phyloP scores from a whole-genome alignment of 352 stramenopile genomes.

The Phytophthora chlamydospora region DNA sequence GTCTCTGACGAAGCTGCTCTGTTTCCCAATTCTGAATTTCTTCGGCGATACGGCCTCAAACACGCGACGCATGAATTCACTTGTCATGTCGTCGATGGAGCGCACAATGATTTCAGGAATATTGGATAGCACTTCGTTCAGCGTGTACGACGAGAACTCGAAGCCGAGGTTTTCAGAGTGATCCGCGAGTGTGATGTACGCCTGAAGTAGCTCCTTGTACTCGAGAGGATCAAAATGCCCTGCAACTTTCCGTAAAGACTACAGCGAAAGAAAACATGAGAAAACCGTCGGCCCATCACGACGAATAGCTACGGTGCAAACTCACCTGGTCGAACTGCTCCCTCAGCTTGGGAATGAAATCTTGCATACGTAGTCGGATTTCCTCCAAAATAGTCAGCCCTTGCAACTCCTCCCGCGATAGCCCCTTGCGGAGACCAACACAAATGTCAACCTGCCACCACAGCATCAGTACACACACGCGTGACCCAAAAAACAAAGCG shows the following conservation, averaged over 20 bases:
- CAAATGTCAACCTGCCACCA: conserved; percentile 73
- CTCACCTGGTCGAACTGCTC: conserved; percentile 77
- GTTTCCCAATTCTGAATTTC: conserved; percentile 32
- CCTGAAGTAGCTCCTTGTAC: conserved; percentile 86
- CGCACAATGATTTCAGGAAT: conserved; percentile 84
- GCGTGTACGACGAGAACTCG: conserved; percentile 73
- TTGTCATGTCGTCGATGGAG: conserved; percentile 75
- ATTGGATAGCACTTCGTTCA: conserved; percentile 73
- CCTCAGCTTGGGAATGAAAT: conserved; percentile 78
- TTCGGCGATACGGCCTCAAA: conserved; percentile 55
- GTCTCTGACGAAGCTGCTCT: conserved; percentile 6
- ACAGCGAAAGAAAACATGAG: neutral
- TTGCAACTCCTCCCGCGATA: conserved; percentile 51
- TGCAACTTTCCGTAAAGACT: conserved; percentile 80
- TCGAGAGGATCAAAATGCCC: conserved; percentile 67
- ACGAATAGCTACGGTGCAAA: neutral
- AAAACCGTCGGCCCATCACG: neutral
- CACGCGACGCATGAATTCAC: conserved; percentile 47
- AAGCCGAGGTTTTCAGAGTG: conserved; percentile 80
- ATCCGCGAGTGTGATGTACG: conserved; percentile 80
- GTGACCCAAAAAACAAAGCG: neutral
- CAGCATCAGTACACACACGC: neutral
- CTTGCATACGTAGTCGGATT: conserved; percentile 62
- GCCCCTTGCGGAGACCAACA: conserved; percentile 55
- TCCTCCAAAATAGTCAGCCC: conserved; percentile 66